These are phyloP conservation scores for Phytophthora melonis DNA, from an alignment of 352 stramenopile genomes.

Conservation along the genomic window DNA sequence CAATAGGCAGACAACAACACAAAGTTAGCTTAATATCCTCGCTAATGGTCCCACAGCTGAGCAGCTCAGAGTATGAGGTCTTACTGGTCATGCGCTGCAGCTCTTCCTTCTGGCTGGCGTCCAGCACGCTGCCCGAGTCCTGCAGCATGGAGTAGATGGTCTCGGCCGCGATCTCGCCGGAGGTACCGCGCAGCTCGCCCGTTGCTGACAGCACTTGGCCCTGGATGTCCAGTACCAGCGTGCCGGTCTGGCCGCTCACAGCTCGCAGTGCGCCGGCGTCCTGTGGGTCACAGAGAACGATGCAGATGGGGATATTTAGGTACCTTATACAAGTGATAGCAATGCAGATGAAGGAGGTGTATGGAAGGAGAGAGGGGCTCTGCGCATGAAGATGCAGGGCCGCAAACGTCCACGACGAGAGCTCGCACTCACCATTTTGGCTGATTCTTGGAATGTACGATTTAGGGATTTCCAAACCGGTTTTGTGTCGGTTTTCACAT, in stretches of 20 bases:
- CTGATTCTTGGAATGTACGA: not conserved
- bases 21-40: slow-evolving; percentile 9
- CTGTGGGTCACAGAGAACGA: slow-evolving; percentile 36
- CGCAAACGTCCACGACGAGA: not conserved
- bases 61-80: not conserved
- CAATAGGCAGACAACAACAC: not conserved
- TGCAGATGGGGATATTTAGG: not conserved
- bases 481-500: too few relatives aligned
- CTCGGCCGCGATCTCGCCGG: slow-evolving; percentile 62
- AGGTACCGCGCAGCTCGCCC: slow-evolving; percentile 61
- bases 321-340: not conserved
- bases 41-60: not conserved
- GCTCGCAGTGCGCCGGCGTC: slow-evolving; percentile 58
- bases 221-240: slow-evolving; percentile 66
- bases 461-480: not conserved
- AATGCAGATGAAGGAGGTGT: not conserved
- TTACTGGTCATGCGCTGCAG: slow-evolving; percentile 74
- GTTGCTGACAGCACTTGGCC: slow-evolving; percentile 72
- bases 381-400: slow-evolving; percentile 16
- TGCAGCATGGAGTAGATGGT: slow-evolving; percentile 76
- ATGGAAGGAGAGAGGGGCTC: not conserved
- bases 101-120: slow-evolving; percentile 63
- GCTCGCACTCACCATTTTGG: slow-evolving; percentile 24
- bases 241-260: slow-evolving; percentile 67
- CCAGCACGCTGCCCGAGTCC: slow-evolving; percentile 68